These are phyloP conservation scores for Globisporangium echinulatum DNA, from an alignment of 352 stramenopile genomes.

Conservation along the genomic window DNA sequence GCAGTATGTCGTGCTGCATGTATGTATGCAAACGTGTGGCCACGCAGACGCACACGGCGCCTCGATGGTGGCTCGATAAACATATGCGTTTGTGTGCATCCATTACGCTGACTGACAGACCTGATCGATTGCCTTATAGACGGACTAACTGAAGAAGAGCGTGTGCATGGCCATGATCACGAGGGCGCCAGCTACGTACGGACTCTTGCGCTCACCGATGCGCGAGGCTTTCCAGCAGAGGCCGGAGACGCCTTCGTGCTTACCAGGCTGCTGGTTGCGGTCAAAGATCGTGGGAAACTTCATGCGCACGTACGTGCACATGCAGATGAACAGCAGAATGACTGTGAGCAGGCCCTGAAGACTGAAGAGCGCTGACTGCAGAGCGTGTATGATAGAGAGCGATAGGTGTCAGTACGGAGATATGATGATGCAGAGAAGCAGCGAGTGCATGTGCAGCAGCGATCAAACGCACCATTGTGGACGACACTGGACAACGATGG, in stretches of 20 bases:
- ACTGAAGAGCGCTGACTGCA: constrained; percentile 95
- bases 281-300: constrained; percentile 95
- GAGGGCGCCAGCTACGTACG: constrained; percentile 78
- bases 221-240: constrained; percentile 91
- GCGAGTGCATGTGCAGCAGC: too few relatives aligned
- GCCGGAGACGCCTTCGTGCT: constrained; percentile 83
- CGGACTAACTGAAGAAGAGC: constrained; percentile 65
- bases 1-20: too few relatives aligned
- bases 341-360: constrained; percentile 95
- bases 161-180: constrained; percentile 89
- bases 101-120: too few relatives aligned
- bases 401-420: neutral
- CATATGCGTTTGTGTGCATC: too few relatives aligned
- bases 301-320: constrained; percentile 94
- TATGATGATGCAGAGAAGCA: neutral
- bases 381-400: neutral
- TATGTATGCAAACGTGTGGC: too few relatives aligned
- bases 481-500: neutral
- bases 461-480: neutral
- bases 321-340: constrained; percentile 96
- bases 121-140: neutral
- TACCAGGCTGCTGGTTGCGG: constrained; percentile 65
- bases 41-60: too few relatives aligned
- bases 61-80: neutral
- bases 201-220: constrained; percentile 90